These are phyloP conservation scores for Rutstroemia sp. DNA, from an alignment of 2,329 filamentous ascomycete genomes.

Conservation along the genomic window DNA sequence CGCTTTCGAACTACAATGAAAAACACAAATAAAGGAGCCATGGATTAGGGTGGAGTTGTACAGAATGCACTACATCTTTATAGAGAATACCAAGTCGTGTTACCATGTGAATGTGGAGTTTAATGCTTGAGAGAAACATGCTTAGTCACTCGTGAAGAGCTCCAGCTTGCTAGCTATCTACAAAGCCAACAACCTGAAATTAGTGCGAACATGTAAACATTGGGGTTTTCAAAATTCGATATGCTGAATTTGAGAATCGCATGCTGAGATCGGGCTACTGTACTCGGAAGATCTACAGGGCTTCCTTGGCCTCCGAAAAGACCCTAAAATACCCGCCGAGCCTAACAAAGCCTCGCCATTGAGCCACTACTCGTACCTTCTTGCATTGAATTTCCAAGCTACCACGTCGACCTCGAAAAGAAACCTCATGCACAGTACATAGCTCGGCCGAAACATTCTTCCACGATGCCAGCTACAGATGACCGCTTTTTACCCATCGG, in stretches of 20 bases:
- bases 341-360: background rate
- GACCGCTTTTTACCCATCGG: conserved; percentile 4
- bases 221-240: too few species aligned
- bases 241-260: background rate
- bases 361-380: background rate
- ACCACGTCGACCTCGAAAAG: background rate
- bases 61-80: background rate
- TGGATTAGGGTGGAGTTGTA: conserved; percentile 2
- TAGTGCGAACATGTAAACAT: too few species aligned
- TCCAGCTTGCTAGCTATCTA: too few species aligned
- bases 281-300: background rate
- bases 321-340: too few species aligned
- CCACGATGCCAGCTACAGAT: conserved; percentile 3
- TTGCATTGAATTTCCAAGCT: background rate
- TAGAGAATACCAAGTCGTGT: conserved; percentile 4
- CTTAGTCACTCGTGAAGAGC: too few species aligned
- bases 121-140: too few species aligned
- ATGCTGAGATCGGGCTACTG: background rate
- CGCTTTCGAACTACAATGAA: conserved; percentile 5
- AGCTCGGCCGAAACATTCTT: background rate
- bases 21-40: background rate
- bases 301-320: background rate
- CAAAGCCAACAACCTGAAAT: too few species aligned
- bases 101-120: too few species aligned
- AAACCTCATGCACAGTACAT: too few species aligned